Evolutionary conservation across 768 basidiomycete species (phyloP).

Genomic region (Rubroboletus pulcherrimus): DNA sequence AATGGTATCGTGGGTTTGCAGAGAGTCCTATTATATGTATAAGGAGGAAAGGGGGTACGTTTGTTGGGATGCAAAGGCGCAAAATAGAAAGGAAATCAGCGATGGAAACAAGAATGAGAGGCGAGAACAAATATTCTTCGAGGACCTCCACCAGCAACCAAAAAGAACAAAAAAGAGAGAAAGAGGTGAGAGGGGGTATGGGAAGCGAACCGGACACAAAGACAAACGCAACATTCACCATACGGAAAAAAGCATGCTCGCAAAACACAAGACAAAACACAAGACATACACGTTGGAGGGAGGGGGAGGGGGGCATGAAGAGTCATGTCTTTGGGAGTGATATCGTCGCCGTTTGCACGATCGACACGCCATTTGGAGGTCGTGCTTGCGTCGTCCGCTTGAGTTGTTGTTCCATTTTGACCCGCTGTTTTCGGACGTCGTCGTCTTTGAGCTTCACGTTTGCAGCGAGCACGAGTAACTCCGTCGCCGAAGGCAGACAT

Average conservation of each 20-base stretch:
- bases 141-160: background rate
- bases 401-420: conserved; percentile 71
- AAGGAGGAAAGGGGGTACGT: conserved; percentile 7
- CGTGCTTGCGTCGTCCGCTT: conserved; percentile 53
- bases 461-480: conserved; percentile 57
- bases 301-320: too few relatives aligned
- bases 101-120: conserved; percentile 2
- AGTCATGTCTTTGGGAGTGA: conserved; percentile 27
- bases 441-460: conserved; percentile 75
- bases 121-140: background rate
- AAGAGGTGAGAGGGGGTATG: too few relatives aligned
- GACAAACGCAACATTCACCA: background rate
- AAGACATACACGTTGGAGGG: background rate
- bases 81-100: background rate
- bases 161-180: background rate
- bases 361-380: conserved; percentile 24
- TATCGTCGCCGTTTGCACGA: conserved; percentile 26
- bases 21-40: background rate
- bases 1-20: conserved; percentile 12
- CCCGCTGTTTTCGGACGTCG: conserved; percentile 68
- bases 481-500: conserved; percentile 57
- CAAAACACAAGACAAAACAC: conserved; percentile 2
- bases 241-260: conserved; percentile 9
- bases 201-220: background rate
- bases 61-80: conserved; percentile 6